These are phyloP conservation scores for Cercophora scortea DNA, from an alignment of 495 filamentous ascomycete genomes.

Conservation along the genomic window DNA sequence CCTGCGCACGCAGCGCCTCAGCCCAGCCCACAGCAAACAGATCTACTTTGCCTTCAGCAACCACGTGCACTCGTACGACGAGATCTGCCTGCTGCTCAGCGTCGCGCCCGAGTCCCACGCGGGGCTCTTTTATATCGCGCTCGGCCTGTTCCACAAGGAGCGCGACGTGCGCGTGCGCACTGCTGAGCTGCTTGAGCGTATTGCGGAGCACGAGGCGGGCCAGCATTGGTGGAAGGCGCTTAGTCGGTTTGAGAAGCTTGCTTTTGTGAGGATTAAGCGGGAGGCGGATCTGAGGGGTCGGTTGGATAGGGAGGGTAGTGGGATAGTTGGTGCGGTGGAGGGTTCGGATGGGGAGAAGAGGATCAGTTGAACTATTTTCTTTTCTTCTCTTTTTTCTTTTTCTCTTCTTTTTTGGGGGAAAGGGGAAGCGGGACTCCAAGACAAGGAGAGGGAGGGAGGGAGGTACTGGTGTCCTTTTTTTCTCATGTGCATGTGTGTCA, in stretches of 20 bases:
- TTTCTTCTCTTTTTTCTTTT: too few relatives aligned
- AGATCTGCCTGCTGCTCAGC: conserved; percentile 80
- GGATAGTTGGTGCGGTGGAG: not conserved
- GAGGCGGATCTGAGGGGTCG: conserved; percentile 40
- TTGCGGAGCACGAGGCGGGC: conserved; percentile 80
- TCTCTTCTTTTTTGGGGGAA: too few relatives aligned
- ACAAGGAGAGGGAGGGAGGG: too few relatives aligned
- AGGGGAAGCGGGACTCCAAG: too few relatives aligned
- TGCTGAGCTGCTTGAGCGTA: conserved; percentile 73
- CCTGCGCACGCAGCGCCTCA: conserved; percentile 68
- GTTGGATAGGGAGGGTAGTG: conserved; percentile 15
- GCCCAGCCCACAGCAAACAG: conserved; percentile 58
- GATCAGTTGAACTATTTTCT: not conserved
- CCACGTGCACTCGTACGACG: conserved; percentile 72
- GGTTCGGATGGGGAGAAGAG: not conserved
- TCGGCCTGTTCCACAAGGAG: conserved; percentile 91
- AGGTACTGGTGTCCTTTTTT: too few relatives aligned
- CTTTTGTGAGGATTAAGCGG: conserved; percentile 59
- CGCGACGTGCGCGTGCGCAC: conserved; percentile 67
- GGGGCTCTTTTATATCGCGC: conserved; percentile 83
- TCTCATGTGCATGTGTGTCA: too few relatives aligned
- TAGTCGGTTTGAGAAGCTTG: conserved; percentile 82
- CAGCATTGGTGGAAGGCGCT: conserved; percentile 86
- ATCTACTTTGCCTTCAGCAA: conserved; percentile 76
- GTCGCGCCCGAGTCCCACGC: conserved; percentile 81